Evolutionary conservation across 306 rosid species (phyloP), one percentile per base, ranked within the genome.

Genomic region (Neltuma alba): DNA sequence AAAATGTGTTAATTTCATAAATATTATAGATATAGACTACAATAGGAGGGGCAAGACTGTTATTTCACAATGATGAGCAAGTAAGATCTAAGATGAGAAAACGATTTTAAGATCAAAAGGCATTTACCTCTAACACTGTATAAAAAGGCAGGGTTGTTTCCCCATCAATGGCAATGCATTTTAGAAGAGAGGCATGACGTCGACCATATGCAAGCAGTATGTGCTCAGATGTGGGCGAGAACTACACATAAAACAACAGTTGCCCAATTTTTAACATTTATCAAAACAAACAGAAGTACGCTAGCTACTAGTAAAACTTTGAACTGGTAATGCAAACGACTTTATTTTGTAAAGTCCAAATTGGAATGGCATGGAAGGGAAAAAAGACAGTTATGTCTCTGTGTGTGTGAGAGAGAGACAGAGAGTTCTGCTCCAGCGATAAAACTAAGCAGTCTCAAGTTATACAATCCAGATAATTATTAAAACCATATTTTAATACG

Each of bases 71-170:
- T 61, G 40, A 79, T 25, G 38, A 57, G 64, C 42, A 79, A 52
- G 10, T 65, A 55, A 78, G 18, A 16, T 18, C 14, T 65, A 55
- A 78, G 18, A 16, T 18, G 11, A 40, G 70, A 48, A 79, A 55
- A 52, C n/a, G 7, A 25, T 54, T 7, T 3, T 40, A 41, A 80
- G 70, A 41, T 38, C 23, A 20, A 33, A 79, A 41, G 44, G 81
- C 40, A 37, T 50, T 36, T 86, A 96, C 99, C 99, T 96, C 99
- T 82, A 96, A 87, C 66, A 96, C 93, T 76, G 99, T 96, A 80
- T 96, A 96, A 77, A 93, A 89, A 74, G 99, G 98, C 76, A 92
- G 84, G 2, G 97, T 96, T 75, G 93, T 87, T 87, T 96, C 98
- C 64, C 97, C 98, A 78, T 96, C 98, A 81, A 93, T 92, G 72